Base-by-base conservation (phyloP, 2,329 filamentous ascomycete species). In the Stachybotrys elegans region DNA sequence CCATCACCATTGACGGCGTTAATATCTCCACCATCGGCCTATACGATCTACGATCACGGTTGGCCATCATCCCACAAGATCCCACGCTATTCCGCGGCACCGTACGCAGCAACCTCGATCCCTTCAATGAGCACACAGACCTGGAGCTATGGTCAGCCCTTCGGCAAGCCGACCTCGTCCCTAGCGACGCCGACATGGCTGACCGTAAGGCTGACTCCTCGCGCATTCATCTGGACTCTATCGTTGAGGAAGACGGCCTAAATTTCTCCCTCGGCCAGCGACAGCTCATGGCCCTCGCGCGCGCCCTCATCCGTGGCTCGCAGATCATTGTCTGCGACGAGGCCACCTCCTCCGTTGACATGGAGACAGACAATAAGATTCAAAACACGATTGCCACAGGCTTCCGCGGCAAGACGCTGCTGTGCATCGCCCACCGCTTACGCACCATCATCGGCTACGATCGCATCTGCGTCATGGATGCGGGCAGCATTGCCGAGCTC, bases 301-400 rank as follows among this genome's bases (percentile, higher is more conserved):
- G 93, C 1, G 93, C 93, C 0, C 79, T 98, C 3, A 92, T 97
- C 5, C 83, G 92, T 29, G 82, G 84, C 35, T 86, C 84, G 1
- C 88, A 86, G 55, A 96, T 97, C 66, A 96, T 97, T 55, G 84
- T 98, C 40, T 96, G 92, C 65, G 93, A 98, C 70, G 93, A 98
- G 66, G 93, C 93, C 1, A 98, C 93, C 0, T 89, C 84, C 2
- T 87, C 81, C 0, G 91, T 97, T 7, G 92, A 97, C 64, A 93
- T 96, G 73, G 92, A 96, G 60, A 97, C 92, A 4, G 93, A 98
- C 61, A 85, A 89, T 66, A 94, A 93, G 76, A 95, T 97, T 60
- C 92, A 97, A 66, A 72, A 74, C 44, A 95, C 91, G 4, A 96
- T 97, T 65, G 84, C 88, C 1, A 76, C 78, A 1, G 91, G 84